Evolutionary conservation across 306 rosid species (phyloP).

Genomic region (Gynostemma pentaphyllum): DNA sequence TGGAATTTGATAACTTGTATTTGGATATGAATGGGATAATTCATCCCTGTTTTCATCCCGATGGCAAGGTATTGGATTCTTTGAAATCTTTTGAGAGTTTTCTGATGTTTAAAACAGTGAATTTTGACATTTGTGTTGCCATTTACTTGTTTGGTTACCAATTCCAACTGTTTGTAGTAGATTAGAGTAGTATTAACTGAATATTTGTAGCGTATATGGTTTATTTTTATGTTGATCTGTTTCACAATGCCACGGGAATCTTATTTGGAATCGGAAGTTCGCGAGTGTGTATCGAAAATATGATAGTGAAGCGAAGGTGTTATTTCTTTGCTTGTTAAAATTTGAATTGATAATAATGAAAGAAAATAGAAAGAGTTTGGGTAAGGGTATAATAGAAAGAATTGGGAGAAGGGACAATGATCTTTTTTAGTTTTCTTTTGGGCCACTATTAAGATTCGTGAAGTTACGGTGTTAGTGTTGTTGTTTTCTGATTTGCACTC

Average conservation of each 20-base stretch:
- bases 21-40: slow-evolving; percentile 92
- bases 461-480: background rate
- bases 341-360: background rate
- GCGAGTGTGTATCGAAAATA: background rate
- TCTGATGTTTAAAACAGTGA: too few relatives aligned
- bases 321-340: background rate
- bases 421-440: background rate
- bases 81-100: too few relatives aligned
- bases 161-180: too few relatives aligned
- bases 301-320: background rate
- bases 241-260: background rate
- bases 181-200: background rate
- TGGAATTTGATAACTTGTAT: slow-evolving; percentile 84
- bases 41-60: slow-evolving; percentile 96
- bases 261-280: background rate
- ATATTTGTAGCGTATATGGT: background rate
- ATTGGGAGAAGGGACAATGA: background rate
- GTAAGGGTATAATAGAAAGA: background rate
- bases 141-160: background rate
- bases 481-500: background rate
- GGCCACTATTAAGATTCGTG: background rate
- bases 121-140: background rate
- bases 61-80: slow-evolving; percentile 50
- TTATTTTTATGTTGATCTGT: background rate
- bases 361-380: background rate